Evolutionary conservation across 257 asterid genomes (phyloP).

Genomic region (Jaltomata sinuosa): DNA sequence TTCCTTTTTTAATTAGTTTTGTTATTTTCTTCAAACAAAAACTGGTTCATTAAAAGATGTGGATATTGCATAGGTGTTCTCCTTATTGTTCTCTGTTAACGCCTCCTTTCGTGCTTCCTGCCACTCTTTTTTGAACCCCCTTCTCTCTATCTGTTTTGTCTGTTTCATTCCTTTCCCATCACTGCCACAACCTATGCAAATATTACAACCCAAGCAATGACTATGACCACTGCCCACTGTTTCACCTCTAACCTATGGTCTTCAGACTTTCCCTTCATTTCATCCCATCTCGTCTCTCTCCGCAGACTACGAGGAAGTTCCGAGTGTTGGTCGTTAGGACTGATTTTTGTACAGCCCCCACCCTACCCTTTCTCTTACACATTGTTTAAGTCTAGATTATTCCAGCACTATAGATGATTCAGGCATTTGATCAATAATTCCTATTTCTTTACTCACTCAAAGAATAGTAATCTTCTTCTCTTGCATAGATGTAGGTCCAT

Average conservation of each 20-base stretch:
- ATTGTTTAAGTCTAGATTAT: background rate
- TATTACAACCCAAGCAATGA: background rate
- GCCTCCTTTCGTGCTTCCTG: background rate
- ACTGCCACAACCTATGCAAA: background rate
- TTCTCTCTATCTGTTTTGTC: background rate
- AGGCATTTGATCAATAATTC: background rate
- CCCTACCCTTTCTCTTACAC: background rate
- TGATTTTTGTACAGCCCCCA: background rate
- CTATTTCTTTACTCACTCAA: background rate
- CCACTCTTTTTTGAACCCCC: background rate
- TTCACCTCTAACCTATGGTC: background rate
- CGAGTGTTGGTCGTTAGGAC: background rate
- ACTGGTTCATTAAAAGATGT: background rate
- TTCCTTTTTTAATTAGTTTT: background rate
- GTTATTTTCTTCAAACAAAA: background rate
- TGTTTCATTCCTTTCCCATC: background rate
- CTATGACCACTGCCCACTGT: background rate
- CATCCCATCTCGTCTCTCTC: background rate
- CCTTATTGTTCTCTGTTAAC: background rate
- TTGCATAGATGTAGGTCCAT: too few species aligned
- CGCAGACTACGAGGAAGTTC: background rate
- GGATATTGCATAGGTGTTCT: background rate
- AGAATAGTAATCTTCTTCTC: background rate
- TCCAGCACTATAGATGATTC: background rate
- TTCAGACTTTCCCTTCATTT: background rate